Conservation (phyloP, 495 filamentous ascomycete species). For the Aspergillus saccharolyticus region DNA sequence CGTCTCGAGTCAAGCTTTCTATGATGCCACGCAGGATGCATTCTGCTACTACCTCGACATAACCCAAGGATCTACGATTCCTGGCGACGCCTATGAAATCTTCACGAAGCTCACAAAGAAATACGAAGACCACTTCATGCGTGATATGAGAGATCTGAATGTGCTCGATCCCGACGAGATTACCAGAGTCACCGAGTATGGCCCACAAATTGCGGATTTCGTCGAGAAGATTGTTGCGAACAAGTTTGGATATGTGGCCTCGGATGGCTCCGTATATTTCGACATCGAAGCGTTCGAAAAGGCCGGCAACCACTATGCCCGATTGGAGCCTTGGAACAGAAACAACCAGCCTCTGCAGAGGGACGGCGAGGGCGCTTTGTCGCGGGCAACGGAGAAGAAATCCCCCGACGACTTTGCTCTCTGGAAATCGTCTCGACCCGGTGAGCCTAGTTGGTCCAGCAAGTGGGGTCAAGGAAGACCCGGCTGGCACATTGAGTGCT, state of each 20-base stretch:
- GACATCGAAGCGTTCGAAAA: conserved; percentile 85
- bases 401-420: conserved; percentile 81
- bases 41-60: conserved; percentile 82
- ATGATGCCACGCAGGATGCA: conserved; percentile 54
- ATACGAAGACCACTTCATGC: conserved; percentile 77
- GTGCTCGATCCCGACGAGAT: conserved; percentile 75
- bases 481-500: conserved; percentile 98
- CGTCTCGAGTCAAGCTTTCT: conserved; percentile 52
- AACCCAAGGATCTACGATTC: conserved; percentile 66
- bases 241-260: conserved; percentile 74
- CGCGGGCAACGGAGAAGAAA: conserved; percentile 62
- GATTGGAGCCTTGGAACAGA: conserved; percentile 80
- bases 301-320: conserved; percentile 76
- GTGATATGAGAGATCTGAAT: conserved; percentile 82
- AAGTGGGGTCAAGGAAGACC: conserved; percentile 84
- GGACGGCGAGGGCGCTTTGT: conserved; percentile 73
- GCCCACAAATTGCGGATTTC: conserved; percentile 72
- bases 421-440: conserved; percentile 89
- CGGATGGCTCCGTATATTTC: conserved; percentile 89
- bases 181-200: conserved; percentile 87
- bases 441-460: conserved; percentile 86
- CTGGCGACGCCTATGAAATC: conserved; percentile 67
- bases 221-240: conserved; percentile 78
- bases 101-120: conserved; percentile 77
- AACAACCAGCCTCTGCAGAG: conserved; percentile 80